Conservation (phyloP, 192 early-diverging fungal genomes). For the Kickxella alabastrina region DNA sequence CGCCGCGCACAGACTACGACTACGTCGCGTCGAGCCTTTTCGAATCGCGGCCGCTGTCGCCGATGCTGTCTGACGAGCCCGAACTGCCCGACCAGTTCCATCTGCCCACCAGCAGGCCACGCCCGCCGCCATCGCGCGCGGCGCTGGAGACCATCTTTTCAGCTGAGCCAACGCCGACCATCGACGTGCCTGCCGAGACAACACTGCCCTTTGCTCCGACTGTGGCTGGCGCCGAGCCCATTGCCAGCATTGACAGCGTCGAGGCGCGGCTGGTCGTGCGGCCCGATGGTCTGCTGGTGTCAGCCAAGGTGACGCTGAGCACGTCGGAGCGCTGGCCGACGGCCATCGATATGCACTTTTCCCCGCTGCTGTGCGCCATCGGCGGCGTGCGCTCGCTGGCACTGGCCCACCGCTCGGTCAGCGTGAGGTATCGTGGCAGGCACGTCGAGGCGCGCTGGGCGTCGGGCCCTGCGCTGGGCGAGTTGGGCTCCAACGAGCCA, state of each 20-base stretch:
- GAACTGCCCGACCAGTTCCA: not conserved
- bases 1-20: conserved; percentile 1
- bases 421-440: not conserved
- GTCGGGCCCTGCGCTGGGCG: not conserved
- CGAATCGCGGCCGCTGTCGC: not conserved
- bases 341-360: conserved; percentile 7
- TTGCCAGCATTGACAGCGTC: not conserved
- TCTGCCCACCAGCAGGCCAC: not conserved
- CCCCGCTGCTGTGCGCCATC: conserved; percentile 1
- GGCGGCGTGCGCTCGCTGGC: not conserved
- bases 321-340: conserved; percentile 7
- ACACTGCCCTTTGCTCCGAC: not conserved
- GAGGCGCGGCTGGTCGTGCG: not conserved
- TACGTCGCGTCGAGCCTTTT: not conserved
- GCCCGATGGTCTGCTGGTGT: not conserved
- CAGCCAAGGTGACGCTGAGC: not conserved
- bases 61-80: not conserved
- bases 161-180: conserved; percentile 6
- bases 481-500: not conserved
- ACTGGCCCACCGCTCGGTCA: not conserved
- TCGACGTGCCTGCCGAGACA: not conserved
- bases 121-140: not conserved
- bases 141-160: conserved; percentile 12
- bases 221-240: not conserved
- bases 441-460: conserved; percentile 1